Conservation (phyloP, 352 stramenopile genomes). For the Phytophthora syringae region DNA sequence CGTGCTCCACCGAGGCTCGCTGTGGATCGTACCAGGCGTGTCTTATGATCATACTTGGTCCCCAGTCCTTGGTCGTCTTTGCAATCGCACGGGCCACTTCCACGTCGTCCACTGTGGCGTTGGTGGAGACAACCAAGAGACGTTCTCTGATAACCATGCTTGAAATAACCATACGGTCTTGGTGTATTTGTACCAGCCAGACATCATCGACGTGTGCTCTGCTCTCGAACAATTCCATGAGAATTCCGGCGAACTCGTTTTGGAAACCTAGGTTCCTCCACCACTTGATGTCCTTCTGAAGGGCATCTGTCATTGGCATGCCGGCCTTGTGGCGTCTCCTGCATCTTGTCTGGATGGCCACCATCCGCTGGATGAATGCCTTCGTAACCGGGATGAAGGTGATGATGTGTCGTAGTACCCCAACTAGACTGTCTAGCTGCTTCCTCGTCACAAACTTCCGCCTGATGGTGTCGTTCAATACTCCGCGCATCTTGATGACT, state of each 20-base stretch:
- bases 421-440: slow-evolving; percentile 1
- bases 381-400: slow-evolving; percentile 11
- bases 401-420: slow-evolving; percentile 4
- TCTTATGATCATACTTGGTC: neutral
- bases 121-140: neutral
- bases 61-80: neutral
- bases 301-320: neutral
- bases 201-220: neutral
- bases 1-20: neutral
- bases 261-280: slow-evolving; percentile 3
- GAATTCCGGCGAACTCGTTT: slow-evolving; percentile 1
- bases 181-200: neutral
- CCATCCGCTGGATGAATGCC: slow-evolving; percentile 13
- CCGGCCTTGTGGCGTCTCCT: neutral
- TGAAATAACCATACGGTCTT: neutral
- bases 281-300: slow-evolving; percentile 1
- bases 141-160: slow-evolving; percentile 4
- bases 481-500: neutral
- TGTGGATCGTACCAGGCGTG: slow-evolving; percentile 11
- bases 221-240: neutral
- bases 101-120: neutral
- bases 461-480: neutral
- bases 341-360: neutral
- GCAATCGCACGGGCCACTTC: neutral
- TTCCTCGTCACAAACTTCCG: neutral